Conservation (phyloP, 345 rosid genomes). For the Bruguiera parviflora region DNA sequence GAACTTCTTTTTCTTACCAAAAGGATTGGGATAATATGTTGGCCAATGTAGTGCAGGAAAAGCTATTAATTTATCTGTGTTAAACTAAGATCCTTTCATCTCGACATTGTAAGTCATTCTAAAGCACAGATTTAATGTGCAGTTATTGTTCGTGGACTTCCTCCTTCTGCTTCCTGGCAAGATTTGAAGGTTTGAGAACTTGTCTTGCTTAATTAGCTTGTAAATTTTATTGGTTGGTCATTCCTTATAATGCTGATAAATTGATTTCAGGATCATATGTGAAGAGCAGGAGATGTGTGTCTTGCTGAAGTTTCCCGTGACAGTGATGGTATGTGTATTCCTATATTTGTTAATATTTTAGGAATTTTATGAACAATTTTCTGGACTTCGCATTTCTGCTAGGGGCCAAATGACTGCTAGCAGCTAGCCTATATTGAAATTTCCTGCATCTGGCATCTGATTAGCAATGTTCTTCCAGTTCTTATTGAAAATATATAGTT, state of each 20-base stretch:
- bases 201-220: background rate
- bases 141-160: constrained; percentile 10
- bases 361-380: background rate
- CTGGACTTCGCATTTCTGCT: background rate
- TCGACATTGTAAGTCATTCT: background rate
- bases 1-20: background rate
- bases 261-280: constrained; percentile 21
- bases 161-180: constrained; percentile 18
- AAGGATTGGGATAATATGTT: too few relatives aligned
- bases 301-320: constrained; percentile 21
- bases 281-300: constrained; percentile 15
- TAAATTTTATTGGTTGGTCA: background rate
- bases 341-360: background rate
- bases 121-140: background rate
- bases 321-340: constrained; percentile 9
- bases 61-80: background rate
- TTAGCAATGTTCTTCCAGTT: too few relatives aligned
- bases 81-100: background rate
- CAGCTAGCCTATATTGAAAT: too few relatives aligned
- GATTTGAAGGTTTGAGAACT: constrained; percentile 9
- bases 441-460: too few relatives aligned
- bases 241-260: too few relatives aligned
- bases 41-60: too few relatives aligned
- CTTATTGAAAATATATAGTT: too few relatives aligned
- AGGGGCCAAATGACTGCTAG: too few relatives aligned